These are phyloP conservation scores for Nicotiana tabacum DNA, from an alignment of 257 asterid genomes.

Conservation along the genomic window DNA sequence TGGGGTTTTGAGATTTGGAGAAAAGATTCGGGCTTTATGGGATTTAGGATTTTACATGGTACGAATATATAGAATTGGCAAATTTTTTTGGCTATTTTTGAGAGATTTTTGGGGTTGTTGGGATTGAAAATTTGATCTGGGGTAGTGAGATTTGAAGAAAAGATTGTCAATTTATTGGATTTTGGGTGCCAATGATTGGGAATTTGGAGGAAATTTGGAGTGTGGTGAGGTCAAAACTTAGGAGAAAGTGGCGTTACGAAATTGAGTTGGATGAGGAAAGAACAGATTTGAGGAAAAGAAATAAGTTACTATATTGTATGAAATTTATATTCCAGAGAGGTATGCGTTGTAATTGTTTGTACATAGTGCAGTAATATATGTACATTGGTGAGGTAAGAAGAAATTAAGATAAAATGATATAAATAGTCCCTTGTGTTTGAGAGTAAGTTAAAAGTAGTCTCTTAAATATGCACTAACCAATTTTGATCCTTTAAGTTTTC, in stretches of 20 bases:
- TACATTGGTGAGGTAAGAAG: too few species aligned
- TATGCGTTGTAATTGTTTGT: too few species aligned
- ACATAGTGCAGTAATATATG: too few species aligned
- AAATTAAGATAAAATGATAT: too few species aligned
- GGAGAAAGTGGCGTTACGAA: constrained; percentile 8
- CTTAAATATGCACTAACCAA: too few species aligned
- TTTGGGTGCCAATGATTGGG: not conserved
- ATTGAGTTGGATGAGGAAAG: not conserved
- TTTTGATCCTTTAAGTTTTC: too few species aligned
- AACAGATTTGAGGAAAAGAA: not conserved
- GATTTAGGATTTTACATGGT: not conserved
- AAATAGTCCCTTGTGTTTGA: too few species aligned
- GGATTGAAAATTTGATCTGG: not conserved
- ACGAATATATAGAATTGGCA: not conserved
- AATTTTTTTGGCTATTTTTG: not conserved
- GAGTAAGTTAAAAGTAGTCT: too few species aligned
- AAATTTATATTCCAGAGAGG: too few species aligned
- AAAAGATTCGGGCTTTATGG: not conserved
- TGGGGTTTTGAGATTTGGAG: not conserved
- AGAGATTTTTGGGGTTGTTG: too few species aligned
- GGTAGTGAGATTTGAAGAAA: not conserved
- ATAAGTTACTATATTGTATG: not conserved
- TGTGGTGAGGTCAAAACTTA: not conserved
- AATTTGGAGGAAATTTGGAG: constrained; percentile 1
- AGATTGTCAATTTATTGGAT: not conserved